These are phyloP conservation scores for Pulveroboletus ravenelii DNA, from an alignment of 768 basidiomycete genomes.

Conservation along the genomic window DNA sequence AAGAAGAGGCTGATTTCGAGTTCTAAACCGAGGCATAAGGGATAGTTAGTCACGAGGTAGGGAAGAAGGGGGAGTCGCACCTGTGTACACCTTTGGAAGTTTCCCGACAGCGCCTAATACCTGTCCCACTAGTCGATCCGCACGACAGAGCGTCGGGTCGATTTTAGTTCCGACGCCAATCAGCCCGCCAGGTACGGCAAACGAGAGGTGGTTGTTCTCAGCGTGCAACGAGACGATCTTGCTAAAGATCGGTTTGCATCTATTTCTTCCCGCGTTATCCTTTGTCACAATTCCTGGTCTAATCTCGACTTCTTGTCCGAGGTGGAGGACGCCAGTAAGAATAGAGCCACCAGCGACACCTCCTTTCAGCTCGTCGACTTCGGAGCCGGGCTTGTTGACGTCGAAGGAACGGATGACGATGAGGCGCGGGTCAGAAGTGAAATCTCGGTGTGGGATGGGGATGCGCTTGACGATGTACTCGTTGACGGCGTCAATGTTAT, in stretches of 20 bases:
- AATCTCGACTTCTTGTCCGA: slow-evolving; percentile 95
- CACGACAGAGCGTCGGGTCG: slow-evolving; percentile 94
- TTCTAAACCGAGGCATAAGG: slow-evolving; percentile 41
- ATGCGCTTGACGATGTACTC: slow-evolving; percentile 98
- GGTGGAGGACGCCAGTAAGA: slow-evolving; percentile 81
- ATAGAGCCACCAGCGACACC: slow-evolving; percentile 98
- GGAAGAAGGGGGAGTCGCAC: slow-evolving; percentile 31
- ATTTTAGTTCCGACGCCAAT: slow-evolving; percentile 98
- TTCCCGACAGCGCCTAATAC: slow-evolving; percentile 94
- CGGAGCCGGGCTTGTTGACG: slow-evolving; percentile 98
- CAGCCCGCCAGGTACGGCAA: slow-evolving; percentile 94
- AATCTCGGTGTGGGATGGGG: slow-evolving; percentile 91
- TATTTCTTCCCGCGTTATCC: slow-evolving; percentile 82
- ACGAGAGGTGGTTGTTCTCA: slow-evolving; percentile 90
- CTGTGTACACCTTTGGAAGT: slow-evolving; percentile 88
- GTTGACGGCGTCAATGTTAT: slow-evolving; percentile 99
- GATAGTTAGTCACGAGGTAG: too few species aligned
- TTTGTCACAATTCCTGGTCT: slow-evolving; percentile 96
- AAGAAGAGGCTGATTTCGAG: slow-evolving; percentile 92
- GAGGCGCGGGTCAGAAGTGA: slow-evolving; percentile 83
- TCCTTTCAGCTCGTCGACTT: slow-evolving; percentile 95
- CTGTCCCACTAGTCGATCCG: slow-evolving; percentile 94
- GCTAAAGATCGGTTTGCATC: slow-evolving; percentile 92
- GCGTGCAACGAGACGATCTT: slow-evolving; percentile 88
- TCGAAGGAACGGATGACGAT: slow-evolving; percentile 99